Base-by-base conservation (phyloP, 2,329 filamentous ascomycete genomes). In the Biscogniauxia mediterranea region DNA sequence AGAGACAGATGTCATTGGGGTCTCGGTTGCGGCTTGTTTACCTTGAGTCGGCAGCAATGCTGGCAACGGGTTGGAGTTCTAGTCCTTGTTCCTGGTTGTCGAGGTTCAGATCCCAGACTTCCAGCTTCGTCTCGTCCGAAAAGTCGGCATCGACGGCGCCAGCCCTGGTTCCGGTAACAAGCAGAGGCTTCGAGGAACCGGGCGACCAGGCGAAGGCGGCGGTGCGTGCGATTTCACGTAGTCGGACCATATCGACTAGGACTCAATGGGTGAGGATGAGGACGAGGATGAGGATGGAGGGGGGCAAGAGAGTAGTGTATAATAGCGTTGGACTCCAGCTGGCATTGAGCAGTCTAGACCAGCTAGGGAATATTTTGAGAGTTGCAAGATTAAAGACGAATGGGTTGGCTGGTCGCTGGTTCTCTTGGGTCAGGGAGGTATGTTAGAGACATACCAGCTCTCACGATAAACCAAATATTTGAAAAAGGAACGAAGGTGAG, bases 171-270 rank as follows among this genome's bases (percentile, higher is more conserved):
- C 95, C 95, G 26, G 95, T 99, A 63, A 92, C 94, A 66, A 99
- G 83, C 69, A 96, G 83, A 70, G 94, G 93, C 69, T 89, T 87
- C 49, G 86, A 85, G 56, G 91, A 80, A 70, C 89, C 91, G 25
- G 93, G 90, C 69, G 92, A 97, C 94, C 95, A 99, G 74, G 95
- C 92, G 78, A 99, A 99, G 72, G 94, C 91, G 77, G 94, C 95
- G 73, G 95, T 99, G 79, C 95, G 88, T 76, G 93, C 91, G 74
- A 99, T 96, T 83, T 98, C 93, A 83, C 94, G 88, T 78, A 98
- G 84, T 81, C 93, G 91, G 79, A 97, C 94, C 95, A 99, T 99
- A 77, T 69, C 79, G 74, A 60, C 57, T 59, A 62, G 59, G 54
- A 58, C 55, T 61, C 49, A 55, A 67, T 53, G 58, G 59, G 5